These are phyloP conservation scores for Fusarium robinianum DNA, from an alignment of 2,329 filamentous ascomycete genomes.

Conservation along the genomic window DNA sequence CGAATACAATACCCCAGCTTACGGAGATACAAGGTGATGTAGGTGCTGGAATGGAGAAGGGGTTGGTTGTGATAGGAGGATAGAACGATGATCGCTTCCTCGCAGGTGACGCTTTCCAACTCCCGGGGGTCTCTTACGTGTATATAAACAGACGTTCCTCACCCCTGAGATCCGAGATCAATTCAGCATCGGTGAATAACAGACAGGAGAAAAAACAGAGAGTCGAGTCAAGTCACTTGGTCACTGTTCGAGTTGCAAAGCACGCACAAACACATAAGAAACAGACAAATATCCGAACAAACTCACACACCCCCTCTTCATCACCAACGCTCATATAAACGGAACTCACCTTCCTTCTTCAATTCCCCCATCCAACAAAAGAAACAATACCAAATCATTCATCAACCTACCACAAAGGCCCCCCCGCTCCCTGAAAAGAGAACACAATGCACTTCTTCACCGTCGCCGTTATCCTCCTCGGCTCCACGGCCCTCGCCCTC, in stretches of 20 bases:
- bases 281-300: too few relatives aligned
- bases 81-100: conserved; percentile 16
- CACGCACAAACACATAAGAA: too few relatives aligned
- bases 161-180: background rate
- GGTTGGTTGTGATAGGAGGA: conserved; percentile 16
- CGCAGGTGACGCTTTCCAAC: conserved; percentile 7
- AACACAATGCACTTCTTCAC: conserved; percentile 33
- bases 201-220: conserved; percentile 6
- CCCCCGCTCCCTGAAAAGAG: too few relatives aligned
- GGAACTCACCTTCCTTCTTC: too few relatives aligned
- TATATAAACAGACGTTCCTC: conserved; percentile 15
- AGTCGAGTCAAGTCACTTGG: too few relatives aligned
- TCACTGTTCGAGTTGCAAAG: too few relatives aligned
- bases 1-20: too few relatives aligned
- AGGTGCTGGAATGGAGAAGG: conserved; percentile 17
- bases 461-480: conserved; percentile 32
- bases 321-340: background rate
- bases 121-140: conserved; percentile 7
- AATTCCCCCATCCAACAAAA: background rate
- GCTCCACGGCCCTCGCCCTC: conserved; percentile 25
- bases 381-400: conserved; percentile 4
- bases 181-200: conserved; percentile 6
- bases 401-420: too few relatives aligned
- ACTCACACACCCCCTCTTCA: background rate
- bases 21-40: too few relatives aligned